These are phyloP conservation scores for Botrytis pseudocinerea DNA, from an alignment of 2,329 filamentous ascomycete species.

Conservation along the genomic window DNA sequence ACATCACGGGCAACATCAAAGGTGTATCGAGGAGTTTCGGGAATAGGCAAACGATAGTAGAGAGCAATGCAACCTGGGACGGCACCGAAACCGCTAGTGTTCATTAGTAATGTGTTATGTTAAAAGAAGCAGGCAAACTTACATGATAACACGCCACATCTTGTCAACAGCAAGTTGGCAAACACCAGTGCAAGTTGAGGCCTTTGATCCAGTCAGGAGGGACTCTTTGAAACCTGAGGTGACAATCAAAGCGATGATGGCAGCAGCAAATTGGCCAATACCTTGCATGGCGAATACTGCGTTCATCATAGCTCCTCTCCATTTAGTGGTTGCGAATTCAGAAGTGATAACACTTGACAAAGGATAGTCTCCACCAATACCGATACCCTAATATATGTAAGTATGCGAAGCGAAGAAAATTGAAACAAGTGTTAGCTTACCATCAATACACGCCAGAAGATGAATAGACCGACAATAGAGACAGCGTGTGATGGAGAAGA, in stretches of 20 bases:
- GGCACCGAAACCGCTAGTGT: slow-evolving; percentile 64
- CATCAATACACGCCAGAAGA: slow-evolving; percentile 83
- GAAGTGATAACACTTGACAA: slow-evolving; percentile 82
- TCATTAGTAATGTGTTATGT: background rate
- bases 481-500: slow-evolving; percentile 63
- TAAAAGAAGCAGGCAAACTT: background rate
- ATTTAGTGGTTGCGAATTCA: slow-evolving; percentile 83
- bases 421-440: slow-evolving; percentile 29
- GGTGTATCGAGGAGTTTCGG: slow-evolving; percentile 85
- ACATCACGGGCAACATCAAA: slow-evolving; percentile 78
- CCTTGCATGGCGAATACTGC: slow-evolving; percentile 87
- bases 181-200: slow-evolving; percentile 59
- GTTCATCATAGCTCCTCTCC: slow-evolving; percentile 85
- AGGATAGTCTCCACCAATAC: slow-evolving; percentile 78
- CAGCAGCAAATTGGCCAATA: slow-evolving; percentile 74
- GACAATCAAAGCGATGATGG: slow-evolving; percentile 74
- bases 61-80: slow-evolving; percentile 79
- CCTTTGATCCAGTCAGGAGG: slow-evolving; percentile 52
- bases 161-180: slow-evolving; percentile 76
- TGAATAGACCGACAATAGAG: slow-evolving; percentile 64
- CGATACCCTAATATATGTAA: slow-evolving; percentile 51
- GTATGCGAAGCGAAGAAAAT: slow-evolving; percentile 28
- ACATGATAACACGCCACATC: slow-evolving; percentile 80
- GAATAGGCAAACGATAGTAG: slow-evolving; percentile 82
- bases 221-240: slow-evolving; percentile 69